Percentiles rank a stretch among this genome's conserved stretches.
Evolutionary conservation across 2,329 filamentous ascomycete genomes (phyloP).

Genomic region (Colletotrichum endophyticum): DNA sequence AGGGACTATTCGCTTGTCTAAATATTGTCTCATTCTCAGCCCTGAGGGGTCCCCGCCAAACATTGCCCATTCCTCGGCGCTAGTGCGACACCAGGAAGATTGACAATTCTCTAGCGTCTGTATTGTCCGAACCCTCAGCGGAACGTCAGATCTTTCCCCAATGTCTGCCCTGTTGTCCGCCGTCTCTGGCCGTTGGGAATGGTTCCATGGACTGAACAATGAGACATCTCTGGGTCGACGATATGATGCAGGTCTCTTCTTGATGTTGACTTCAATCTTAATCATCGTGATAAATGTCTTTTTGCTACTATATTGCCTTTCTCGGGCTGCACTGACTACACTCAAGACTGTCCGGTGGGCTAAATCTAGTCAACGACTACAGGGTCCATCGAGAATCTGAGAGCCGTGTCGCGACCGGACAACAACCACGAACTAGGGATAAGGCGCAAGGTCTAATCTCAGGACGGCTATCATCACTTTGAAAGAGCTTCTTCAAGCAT

Average conservation of each 20-base stretch:
- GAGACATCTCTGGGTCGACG: neutral
- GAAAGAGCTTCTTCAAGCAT: neutral
- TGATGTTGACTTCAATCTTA: neutral
- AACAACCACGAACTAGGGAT: neutral
- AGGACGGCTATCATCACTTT: neutral
- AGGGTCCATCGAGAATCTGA: neutral
- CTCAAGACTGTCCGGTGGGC: neutral
- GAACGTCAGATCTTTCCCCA: neutral
- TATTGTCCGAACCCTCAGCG: neutral
- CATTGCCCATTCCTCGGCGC: neutral
- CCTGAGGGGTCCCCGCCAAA: neutral
- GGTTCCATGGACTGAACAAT: neutral
- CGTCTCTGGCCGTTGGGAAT: neutral
- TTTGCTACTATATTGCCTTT: neutral
- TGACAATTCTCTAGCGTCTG: constrained; percentile 4
- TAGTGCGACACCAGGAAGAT: neutral
- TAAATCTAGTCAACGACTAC: neutral
- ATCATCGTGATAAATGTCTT: neutral
- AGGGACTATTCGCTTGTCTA: neutral
- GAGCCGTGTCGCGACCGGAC: neutral
- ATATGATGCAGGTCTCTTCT: neutral
- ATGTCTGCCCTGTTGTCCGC: neutral
- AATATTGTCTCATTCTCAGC: constrained; percentile 3
- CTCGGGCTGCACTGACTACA: neutral
- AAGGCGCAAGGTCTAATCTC: neutral